phyloP scores from a whole-genome alignment of 768 basidiomycete species.

The Serendipita sp. region DNA sequence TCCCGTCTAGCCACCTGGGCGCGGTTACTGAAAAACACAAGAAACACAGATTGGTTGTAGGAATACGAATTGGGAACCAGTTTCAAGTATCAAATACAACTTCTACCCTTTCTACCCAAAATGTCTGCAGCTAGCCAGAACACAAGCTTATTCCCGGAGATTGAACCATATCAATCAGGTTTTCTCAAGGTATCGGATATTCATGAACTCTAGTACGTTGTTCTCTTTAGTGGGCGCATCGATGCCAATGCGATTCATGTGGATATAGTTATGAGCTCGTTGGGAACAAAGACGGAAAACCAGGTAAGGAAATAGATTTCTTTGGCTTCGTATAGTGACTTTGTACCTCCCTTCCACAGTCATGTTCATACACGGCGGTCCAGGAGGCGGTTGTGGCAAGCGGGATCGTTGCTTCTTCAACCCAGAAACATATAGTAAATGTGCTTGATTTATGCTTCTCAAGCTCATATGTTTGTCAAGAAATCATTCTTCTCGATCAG shows the following conservation, averaged over 20 bases:
- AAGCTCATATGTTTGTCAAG: neutral
- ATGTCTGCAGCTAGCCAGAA: no score
- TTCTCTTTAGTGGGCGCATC: constrained; percentile 8
- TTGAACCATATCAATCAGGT: constrained; percentile 47
- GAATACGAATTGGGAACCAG: neutral
- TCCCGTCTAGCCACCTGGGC: no score
- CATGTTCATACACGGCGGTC: constrained; percentile 72
- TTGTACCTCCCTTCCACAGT: constrained; percentile 24
- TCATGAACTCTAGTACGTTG: constrained; percentile 57
- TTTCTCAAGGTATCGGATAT: constrained; percentile 54
- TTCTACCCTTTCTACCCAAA: neutral
- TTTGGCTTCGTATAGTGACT: neutral
- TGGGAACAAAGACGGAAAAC: constrained; percentile 59
- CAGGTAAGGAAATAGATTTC: constrained; percentile 30
- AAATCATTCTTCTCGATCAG: constrained; percentile 84
- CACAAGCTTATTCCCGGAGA: constrained; percentile 42
- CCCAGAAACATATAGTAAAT: constrained; percentile 66
- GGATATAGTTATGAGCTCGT: constrained; percentile 54
- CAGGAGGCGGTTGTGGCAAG: constrained; percentile 56
- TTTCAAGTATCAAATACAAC: neutral
- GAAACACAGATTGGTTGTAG: neutral
- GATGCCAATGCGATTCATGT: neutral
- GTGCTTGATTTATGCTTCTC: neutral
- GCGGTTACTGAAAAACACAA: neutral
- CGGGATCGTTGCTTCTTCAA: constrained; percentile 69